Evolutionary conservation across 352 stramenopile species (phyloP).

Genomic region (Phytophthora boehmeriae): DNA sequence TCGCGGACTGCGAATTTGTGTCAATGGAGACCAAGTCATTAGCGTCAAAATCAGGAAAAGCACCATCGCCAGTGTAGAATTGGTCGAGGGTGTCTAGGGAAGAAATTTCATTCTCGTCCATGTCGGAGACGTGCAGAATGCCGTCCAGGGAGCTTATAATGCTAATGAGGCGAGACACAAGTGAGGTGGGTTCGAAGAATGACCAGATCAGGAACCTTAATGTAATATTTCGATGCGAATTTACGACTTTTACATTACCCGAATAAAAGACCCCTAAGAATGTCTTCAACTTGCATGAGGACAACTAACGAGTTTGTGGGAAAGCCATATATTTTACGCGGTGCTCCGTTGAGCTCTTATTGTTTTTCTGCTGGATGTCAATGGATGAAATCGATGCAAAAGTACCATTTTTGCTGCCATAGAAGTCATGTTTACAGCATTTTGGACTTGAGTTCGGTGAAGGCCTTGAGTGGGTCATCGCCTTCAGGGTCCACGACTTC

Average conservation of each 20-base stretch:
- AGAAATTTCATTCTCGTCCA: not conserved
- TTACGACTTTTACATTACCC: no score
- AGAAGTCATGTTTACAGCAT: conserved; percentile 33
- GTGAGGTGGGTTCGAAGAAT: no score
- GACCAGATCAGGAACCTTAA: no score
- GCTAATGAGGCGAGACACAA: not conserved
- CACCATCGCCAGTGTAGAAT: no score
- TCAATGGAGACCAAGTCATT: conserved; percentile 1
- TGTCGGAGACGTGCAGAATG: not conserved
- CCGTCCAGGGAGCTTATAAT: not conserved
- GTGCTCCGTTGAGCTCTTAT: conserved; percentile 2
- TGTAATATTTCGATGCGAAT: no score
- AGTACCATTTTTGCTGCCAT: not conserved
- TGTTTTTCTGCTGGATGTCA: conserved; percentile 1
- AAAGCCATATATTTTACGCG: conserved; percentile 20
- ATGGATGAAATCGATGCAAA: not conserved
- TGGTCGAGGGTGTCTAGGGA: no score
- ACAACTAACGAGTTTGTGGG: no score
- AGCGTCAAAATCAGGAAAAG: no score
- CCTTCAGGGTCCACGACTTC: conserved; percentile 46
- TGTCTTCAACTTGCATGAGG: no score
- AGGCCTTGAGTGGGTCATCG: conserved; percentile 51
- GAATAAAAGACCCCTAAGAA: not conserved
- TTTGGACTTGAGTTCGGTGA: conserved; percentile 69
- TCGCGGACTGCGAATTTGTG: not conserved